Conservation (phyloP, 2,329 filamentous ascomycete species). For the Drechslerella stenobrocha region DNA sequence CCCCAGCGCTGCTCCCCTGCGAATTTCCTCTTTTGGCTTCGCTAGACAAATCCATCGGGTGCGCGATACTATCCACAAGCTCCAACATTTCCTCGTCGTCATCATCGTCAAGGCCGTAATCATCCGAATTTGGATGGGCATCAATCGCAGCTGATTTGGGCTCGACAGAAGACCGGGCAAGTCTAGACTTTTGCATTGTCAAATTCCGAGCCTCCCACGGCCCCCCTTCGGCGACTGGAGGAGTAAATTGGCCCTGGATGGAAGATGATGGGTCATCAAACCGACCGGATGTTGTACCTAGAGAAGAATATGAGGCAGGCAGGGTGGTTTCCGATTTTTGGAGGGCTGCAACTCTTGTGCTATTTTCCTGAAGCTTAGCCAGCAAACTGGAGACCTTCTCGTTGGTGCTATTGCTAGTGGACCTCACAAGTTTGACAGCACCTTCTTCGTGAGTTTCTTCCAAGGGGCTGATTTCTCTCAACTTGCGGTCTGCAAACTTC, state of each 20-base stretch:
- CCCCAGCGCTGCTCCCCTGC: background rate
- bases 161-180: constrained; percentile 21
- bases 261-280: constrained; percentile 31
- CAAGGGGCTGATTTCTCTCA: background rate
- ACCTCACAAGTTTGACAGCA: constrained; percentile 58
- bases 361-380: constrained; percentile 52
- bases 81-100: constrained; percentile 46
- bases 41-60: background rate
- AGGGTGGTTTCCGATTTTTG: constrained; percentile 33
- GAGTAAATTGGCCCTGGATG: constrained; percentile 19
- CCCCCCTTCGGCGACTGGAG: constrained; percentile 25
- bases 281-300: background rate
- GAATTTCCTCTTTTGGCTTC: background rate
- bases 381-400: constrained; percentile 48
- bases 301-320: constrained; percentile 12
- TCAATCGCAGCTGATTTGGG: constrained; percentile 47
- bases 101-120: constrained; percentile 63
- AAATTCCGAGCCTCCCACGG: constrained; percentile 28
- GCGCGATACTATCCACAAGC: constrained; percentile 24
- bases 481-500: constrained; percentile 14
- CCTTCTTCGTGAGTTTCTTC: constrained; percentile 67
- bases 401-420: constrained; percentile 31
- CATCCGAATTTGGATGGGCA: constrained; percentile 55
- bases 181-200: constrained; percentile 14
- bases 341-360: constrained; percentile 25